Evolutionary conservation across 495 filamentous ascomycete genomes (phyloP).

Genomic region (Xylaria sp.): DNA sequence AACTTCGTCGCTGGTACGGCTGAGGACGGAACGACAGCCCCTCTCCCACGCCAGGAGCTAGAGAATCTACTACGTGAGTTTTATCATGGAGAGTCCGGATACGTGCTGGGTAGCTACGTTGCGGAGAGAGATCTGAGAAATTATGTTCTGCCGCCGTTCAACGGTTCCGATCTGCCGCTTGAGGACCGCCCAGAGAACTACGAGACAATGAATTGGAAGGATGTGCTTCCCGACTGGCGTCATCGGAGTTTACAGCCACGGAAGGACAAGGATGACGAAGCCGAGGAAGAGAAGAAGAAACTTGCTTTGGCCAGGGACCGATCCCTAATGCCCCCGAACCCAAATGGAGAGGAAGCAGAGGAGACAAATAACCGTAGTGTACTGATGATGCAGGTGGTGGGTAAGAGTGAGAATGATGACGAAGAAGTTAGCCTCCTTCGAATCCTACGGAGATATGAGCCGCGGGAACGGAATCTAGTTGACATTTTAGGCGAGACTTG

Average conservation of each 20-base stretch:
- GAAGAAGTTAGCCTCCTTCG: slow-evolving; percentile 5
- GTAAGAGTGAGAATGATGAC: background rate
- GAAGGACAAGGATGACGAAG: background rate
- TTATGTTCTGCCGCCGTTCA: slow-evolving; percentile 32
- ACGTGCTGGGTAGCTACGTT: slow-evolving; percentile 22
- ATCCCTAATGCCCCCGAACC: background rate
- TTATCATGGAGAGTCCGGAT: slow-evolving; percentile 19
- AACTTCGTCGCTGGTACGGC: slow-evolving; percentile 31
- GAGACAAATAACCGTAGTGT: background rate
- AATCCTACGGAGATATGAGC: background rate
- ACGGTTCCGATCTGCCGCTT: slow-evolving; percentile 27
- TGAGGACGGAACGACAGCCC: background rate
- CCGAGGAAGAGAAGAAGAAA: background rate
- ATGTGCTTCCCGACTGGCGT: slow-evolving; percentile 26
- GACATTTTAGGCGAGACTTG: slow-evolving; percentile 13
- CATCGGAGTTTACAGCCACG: slow-evolving; percentile 26
- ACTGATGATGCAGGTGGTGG: background rate
- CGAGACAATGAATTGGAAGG: slow-evolving; percentile 25
- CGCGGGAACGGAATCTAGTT: background rate
- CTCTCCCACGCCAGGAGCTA: slow-evolving; percentile 8
- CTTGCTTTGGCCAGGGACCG: background rate
- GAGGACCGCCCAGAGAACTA: slow-evolving; percentile 21
- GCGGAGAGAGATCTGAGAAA: background rate
- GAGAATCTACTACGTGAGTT: slow-evolving; percentile 28
- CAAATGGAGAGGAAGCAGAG: background rate